Evolutionary conservation across 345 rosid genomes (phyloP).

Genomic region (Zanthoxylum bungeanum): DNA sequence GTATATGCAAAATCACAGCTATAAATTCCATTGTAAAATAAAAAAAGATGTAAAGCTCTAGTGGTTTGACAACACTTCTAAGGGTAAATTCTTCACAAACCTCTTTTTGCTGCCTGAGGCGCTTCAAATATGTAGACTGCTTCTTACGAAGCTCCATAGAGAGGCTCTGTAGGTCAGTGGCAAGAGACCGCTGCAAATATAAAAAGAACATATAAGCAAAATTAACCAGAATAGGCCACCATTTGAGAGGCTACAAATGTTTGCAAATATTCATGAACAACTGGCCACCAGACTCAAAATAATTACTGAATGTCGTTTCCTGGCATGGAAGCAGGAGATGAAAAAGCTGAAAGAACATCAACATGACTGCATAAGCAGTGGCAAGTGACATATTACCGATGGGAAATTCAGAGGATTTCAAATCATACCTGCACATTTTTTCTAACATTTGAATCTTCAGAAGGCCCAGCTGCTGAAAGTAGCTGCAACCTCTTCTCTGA

Average conservation of each 20-base stretch:
- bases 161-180: conserved; percentile 86
- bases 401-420: neutral
- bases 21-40: neutral
- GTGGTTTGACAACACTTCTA: neutral
- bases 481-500: conserved; percentile 78
- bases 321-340: neutral
- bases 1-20: neutral
- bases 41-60: neutral
- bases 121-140: conserved; percentile 88
- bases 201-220: conserved; percentile 15
- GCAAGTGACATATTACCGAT: neutral
- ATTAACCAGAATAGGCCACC: conserved; percentile 1
- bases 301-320: neutral
- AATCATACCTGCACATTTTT: conserved; percentile 87
- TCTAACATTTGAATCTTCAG: conserved; percentile 91
- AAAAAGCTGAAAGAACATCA: neutral
- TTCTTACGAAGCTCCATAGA: conserved; percentile 95
- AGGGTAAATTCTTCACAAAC: conserved; percentile 30
- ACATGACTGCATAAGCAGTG: neutral
- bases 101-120: conserved; percentile 88
- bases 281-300: no score
- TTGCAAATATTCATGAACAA: no score
- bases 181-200: conserved; percentile 87
- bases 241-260: neutral
- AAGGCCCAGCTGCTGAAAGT: conserved; percentile 69